A percentile compares a stretch with the other conserved stretches of the same genome.
Evolutionary conservation across 441 rosid genomes (phyloP).

Genomic region (Raphanus hybrid): DNA sequence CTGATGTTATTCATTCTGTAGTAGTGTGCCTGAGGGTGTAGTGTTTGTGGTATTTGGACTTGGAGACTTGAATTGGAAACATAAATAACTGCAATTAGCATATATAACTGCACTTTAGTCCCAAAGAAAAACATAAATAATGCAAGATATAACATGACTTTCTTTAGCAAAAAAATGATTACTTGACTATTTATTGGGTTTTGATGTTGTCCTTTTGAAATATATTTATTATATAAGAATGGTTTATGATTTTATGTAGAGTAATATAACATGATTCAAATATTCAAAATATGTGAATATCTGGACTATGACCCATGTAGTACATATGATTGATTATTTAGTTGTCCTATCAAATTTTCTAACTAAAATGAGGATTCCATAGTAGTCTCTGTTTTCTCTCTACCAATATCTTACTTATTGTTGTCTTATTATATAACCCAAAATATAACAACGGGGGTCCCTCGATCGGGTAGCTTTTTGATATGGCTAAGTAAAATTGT

Average conservation of each 20-base stretch:
- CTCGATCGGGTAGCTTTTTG: constrained; percentile 39
- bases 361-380: constrained; percentile 31
- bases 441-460: constrained; percentile 33
- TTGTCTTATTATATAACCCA: constrained; percentile 14
- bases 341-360: constrained; percentile 20
- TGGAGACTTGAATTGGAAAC: not conserved
- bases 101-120: too few relatives aligned
- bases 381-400: constrained; percentile 24
- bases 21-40: not conserved
- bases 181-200: not conserved
- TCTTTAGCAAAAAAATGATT: not conserved
- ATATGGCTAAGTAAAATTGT: constrained; percentile 49
- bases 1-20: constrained; percentile 23
- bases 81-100: not conserved
- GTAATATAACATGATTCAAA: constrained; percentile 2
- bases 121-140: not conserved
- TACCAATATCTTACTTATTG: constrained; percentile 9
- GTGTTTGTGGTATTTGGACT: constrained; percentile 1
- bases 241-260: not conserved
- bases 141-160: not conserved
- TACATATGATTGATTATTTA: constrained; percentile 32
- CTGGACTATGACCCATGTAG: not conserved
- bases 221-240: not conserved
- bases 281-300: constrained; percentile 12
- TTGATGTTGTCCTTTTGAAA: not conserved